Base-by-base conservation (phyloP, 169 alveolate genomes). In the Plasmodium sp. region DNA sequence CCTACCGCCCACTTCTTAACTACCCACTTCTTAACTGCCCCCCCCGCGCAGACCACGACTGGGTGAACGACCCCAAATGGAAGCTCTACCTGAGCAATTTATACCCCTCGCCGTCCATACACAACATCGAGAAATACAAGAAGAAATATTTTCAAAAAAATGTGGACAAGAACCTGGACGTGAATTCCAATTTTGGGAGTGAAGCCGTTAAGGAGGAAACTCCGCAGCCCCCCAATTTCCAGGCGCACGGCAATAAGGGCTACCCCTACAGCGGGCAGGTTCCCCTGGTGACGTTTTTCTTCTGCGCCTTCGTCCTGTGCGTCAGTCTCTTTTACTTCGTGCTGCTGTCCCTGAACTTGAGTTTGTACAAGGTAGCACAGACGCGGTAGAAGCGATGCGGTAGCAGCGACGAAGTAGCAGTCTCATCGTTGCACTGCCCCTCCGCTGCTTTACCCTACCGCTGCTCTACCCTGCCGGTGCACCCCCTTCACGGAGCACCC, bases 61-160 rank as follows among this genome's bases (percentile, higher is more conserved):
- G 94, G 94, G 94, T 88, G n/a, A 88, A 88, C 36, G 94, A 88
- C 80, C 58, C 79, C 67, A 80, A 88, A 14, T 88, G 94, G 94
- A 88, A 88, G 51, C 71, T 73, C 39, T 88, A 88, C 51, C 34
- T 88, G 27, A 88, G 85, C 45, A 88, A 88, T 22, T 58, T 88
- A 48, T 88, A 88, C 14, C 94, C 94, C 7, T 88, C 84, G 14
- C 94, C 94, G 31, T 88, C 94, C 16, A 88, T 88, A 45, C 84
- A 88, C 72, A 71, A 88, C 67, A 88, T 88, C 6, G 94, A 88
- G 71, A 88, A 88, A 80, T 88, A 88, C 82, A 88, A 88, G 36
- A 88, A 74, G 39, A 88, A 88, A 79, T 88, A 88, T 81, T 88
- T 88, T 79, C 94, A 88, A 56, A 88, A 88, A 18, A 88, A 88